Conservation (phyloP, 768 basidiomycete species). For the Stropharia rugosoannulata region DNA sequence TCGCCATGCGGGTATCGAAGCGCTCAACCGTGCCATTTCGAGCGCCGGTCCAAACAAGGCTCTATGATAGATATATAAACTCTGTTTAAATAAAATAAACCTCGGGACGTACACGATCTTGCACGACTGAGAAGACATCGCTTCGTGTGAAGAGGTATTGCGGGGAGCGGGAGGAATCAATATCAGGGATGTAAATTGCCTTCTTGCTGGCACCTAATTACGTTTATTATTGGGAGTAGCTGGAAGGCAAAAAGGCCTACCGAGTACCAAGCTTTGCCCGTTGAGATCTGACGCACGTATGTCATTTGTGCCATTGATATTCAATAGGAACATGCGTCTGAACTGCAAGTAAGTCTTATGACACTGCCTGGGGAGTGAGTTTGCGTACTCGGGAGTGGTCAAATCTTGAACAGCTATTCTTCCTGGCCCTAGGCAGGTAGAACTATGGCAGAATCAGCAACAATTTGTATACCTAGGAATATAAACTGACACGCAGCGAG, state of each 20-base stretch:
- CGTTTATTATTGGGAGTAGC: neutral
- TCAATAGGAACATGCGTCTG: constrained; percentile 36
- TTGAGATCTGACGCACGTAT: constrained; percentile 56
- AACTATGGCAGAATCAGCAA: constrained; percentile 30
- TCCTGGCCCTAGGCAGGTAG: constrained; percentile 57
- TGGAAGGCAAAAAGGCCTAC: constrained; percentile 27
- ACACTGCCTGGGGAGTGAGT: neutral
- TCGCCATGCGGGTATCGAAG: constrained; percentile 55
- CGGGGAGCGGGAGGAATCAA: constrained; percentile 36
- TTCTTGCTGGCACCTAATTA: constrained; percentile 49
- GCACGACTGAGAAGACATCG: constrained; percentile 63
- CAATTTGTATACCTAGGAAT: neutral
- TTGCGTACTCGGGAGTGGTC: constrained; percentile 36
- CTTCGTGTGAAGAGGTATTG: constrained; percentile 51
- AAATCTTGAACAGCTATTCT: constrained; percentile 51
- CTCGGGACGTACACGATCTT: constrained; percentile 40
- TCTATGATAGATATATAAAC: constrained; percentile 27
- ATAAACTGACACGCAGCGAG: constrained; percentile 45
- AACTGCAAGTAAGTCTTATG: constrained; percentile 9
- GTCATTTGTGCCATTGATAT: constrained; percentile 45
- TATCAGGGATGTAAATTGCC: constrained; percentile 51
- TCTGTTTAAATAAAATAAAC: neutral
- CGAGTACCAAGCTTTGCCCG: constrained; percentile 49
- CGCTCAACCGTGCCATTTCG: constrained; percentile 59
- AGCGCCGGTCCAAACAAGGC: constrained; percentile 52